Evolutionary conservation across 768 basidiomycete genomes (phyloP).

Genomic region (Stropharia rugosoannulata): DNA sequence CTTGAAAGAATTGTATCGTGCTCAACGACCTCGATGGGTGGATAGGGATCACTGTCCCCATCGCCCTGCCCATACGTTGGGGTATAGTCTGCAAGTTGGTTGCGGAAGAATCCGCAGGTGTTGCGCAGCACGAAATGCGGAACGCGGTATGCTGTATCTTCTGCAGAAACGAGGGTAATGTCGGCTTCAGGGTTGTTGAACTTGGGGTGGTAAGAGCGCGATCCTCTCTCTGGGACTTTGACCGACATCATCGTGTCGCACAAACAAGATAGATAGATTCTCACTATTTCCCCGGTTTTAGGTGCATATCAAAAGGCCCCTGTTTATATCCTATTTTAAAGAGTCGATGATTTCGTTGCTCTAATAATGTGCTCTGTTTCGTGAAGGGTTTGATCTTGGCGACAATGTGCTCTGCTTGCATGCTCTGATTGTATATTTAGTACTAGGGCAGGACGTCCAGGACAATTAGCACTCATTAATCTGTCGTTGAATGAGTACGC

Average conservation of each 20-base stretch:
- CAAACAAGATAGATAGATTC: not conserved
- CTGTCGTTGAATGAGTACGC: no score
- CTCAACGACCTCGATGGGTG: conserved; percentile 28
- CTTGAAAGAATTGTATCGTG: conserved; percentile 33
- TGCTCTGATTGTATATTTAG: no score
- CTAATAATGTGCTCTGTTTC: conserved; percentile 12
- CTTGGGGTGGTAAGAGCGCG: conserved; percentile 26
- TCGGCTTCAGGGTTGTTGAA: conserved; percentile 36
- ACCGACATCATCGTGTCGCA: conserved; percentile 17
- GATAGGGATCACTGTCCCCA: conserved; percentile 13
- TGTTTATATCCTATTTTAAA: not conserved
- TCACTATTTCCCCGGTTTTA: conserved; percentile 2
- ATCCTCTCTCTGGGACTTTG: conserved; percentile 14
- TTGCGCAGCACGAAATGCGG: conserved; percentile 56
- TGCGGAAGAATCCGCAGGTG: conserved; percentile 58
- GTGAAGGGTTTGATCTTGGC: not conserved
- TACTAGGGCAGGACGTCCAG: no score
- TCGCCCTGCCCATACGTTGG: conserved; percentile 5
- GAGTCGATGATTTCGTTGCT: conserved; percentile 8
- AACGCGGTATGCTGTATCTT: conserved; percentile 51
- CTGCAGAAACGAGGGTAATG: conserved; percentile 37
- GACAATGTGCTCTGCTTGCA: no score
- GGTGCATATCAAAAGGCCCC: conserved; percentile 4
- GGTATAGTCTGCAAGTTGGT: conserved; percentile 40
- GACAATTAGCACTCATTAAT: no score